phyloP scores from a whole-genome alignment of 2,329 filamentous ascomycete species.

The Malbranchea zuffiana region DNA sequence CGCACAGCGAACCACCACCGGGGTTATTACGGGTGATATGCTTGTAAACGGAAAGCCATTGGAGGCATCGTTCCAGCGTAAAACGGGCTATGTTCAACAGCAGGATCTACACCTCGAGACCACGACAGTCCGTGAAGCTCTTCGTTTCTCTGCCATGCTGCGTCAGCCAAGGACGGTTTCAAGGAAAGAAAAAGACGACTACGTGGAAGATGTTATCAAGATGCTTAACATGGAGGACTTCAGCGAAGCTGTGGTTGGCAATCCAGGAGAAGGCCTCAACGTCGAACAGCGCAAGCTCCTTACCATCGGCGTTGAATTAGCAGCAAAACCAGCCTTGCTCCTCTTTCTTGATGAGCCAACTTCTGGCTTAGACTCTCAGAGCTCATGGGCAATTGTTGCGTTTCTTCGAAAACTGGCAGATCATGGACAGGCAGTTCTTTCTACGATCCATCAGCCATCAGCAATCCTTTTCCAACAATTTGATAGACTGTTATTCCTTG shows the following conservation, averaged over 20 bases:
- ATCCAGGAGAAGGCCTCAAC: conserved; percentile 63
- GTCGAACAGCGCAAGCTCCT: conserved; percentile 58
- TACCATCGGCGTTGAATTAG: conserved; percentile 86
- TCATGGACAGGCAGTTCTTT: conserved; percentile 76
- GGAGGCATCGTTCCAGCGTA: conserved; percentile 50
- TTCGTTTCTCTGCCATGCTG: conserved; percentile 73
- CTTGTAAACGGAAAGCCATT: conserved; percentile 50
- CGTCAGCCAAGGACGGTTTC: conserved; percentile 67
- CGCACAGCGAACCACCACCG: conserved; percentile 48
- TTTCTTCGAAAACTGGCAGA: conserved; percentile 79
- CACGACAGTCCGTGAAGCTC: conserved; percentile 73
- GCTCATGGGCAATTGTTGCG: conserved; percentile 76
- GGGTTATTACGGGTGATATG: conserved; percentile 56
- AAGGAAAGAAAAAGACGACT: conserved; percentile 63
- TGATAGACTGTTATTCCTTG: conserved; percentile 51
- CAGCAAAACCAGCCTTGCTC: conserved; percentile 74
- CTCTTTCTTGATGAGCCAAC: conserved; percentile 90
- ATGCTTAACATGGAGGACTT: conserved; percentile 81
- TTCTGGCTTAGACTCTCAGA: conserved; percentile 81
- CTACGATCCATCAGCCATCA: conserved; percentile 87
- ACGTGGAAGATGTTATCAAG: conserved; percentile 79
- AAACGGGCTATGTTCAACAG: conserved; percentile 58
- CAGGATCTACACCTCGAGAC: conserved; percentile 72
- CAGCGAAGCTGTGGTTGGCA: conserved; percentile 76
- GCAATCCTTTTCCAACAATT: conserved; percentile 84